These are phyloP conservation scores for Bruguiera parviflora DNA, from an alignment of 345 rosid genomes.

Conservation along the genomic window DNA sequence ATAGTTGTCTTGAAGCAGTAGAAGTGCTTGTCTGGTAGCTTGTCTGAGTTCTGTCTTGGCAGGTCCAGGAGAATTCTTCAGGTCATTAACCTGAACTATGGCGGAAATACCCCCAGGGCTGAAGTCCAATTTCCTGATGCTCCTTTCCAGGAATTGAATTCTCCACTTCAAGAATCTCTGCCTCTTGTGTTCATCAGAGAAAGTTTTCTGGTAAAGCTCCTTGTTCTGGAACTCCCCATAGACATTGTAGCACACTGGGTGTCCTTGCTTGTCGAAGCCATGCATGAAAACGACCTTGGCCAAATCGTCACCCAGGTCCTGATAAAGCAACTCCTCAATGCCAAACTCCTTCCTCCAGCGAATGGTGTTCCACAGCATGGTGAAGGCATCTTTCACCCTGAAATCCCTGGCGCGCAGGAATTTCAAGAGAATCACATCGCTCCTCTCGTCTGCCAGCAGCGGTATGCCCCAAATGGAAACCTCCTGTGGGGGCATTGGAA, in stretches of 20 bases:
- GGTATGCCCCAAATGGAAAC: slow-evolving; percentile 22
- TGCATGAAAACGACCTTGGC: slow-evolving; percentile 29
- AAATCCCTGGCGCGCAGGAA: slow-evolving; percentile 30
- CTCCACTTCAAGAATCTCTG: slow-evolving; percentile 29
- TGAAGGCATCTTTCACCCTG: slow-evolving; percentile 24
- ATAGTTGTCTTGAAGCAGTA: slow-evolving; percentile 31
- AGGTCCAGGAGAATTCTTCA: slow-evolving; percentile 34
- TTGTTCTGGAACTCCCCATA: slow-evolving; percentile 30
- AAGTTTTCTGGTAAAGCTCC: slow-evolving; percentile 22
- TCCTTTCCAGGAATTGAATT: slow-evolving; percentile 28
- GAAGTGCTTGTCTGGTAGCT: slow-evolving; percentile 28
- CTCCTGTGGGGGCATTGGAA: neutral
- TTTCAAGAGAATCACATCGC: slow-evolving; percentile 29
- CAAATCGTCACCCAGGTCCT: slow-evolving; percentile 25
- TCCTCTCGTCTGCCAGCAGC: slow-evolving; percentile 29
- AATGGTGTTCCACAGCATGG: slow-evolving; percentile 30
- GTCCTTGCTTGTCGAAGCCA: slow-evolving; percentile 26
- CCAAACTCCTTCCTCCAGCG: slow-evolving; percentile 32
- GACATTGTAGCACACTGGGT: slow-evolving; percentile 36
- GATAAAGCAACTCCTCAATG: slow-evolving; percentile 25
- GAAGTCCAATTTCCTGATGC: slow-evolving; percentile 26
- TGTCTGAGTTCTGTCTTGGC: slow-evolving; percentile 27
- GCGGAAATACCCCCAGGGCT: slow-evolving; percentile 23
- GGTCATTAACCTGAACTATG: slow-evolving; percentile 32
- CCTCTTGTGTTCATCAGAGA: slow-evolving; percentile 27